Evolutionary conservation across 179 eudicot species (phyloP).

Genomic region (Carnegiea gigantea): DNA sequence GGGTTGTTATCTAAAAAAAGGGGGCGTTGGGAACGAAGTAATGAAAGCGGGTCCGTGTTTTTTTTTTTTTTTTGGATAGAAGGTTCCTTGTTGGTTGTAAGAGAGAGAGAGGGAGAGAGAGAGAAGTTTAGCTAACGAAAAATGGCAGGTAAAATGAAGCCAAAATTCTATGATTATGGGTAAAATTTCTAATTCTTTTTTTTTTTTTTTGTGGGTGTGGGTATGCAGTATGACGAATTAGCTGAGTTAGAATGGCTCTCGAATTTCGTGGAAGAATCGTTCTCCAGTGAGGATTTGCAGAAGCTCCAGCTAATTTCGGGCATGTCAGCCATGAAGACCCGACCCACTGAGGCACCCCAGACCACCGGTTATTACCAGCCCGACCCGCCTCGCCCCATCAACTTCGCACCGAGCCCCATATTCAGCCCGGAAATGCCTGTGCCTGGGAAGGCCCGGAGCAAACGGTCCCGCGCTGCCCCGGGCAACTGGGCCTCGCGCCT

Average conservation of each 20-base stretch:
- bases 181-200: neutral
- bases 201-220: neutral
- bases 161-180: neutral
- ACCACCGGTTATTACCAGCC: conserved; percentile 23
- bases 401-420: conserved; percentile 22
- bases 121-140: neutral
- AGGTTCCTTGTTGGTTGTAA: conserved; percentile 1
- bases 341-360: conserved; percentile 20
- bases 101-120: no score
- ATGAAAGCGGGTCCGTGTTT: conserved; percentile 32
- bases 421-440: conserved; percentile 60
- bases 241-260: conserved; percentile 99
- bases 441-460: conserved; percentile 97
- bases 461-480: conserved; percentile 87
- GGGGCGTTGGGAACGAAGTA: conserved; percentile 14
- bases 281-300: conserved; percentile 70
- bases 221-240: conserved; percentile 77
- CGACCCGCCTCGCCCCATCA: neutral
- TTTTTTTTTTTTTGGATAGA: no score
- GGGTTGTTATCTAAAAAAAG: conserved; percentile 4
- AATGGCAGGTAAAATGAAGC: conserved; percentile 5
- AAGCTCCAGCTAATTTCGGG: conserved; percentile 58
- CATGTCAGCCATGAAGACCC: conserved; percentile 37
- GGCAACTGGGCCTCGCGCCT: conserved; percentile 96
- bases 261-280: conserved; percentile 88